Percentiles rank a stretch among this genome's conserved stretches.
Evolutionary conservation across 164 flowering plant genomes (phyloP).

Genomic region (Amborella trichopoda): DNA sequence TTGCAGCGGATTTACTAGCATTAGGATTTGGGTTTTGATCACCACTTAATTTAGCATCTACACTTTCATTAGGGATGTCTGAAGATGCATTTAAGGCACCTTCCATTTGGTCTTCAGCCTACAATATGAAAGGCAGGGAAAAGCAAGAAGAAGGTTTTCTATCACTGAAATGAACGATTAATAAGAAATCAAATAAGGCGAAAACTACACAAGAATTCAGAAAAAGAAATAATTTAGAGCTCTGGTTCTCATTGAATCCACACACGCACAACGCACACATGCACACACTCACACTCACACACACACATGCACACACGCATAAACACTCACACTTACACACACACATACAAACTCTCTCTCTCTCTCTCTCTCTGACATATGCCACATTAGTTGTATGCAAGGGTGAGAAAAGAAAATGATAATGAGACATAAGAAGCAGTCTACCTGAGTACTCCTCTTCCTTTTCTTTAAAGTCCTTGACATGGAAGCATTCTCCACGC

Average conservation of each 20-base stretch:
- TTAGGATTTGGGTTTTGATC: constrained; percentile 31
- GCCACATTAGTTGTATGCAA: too few species aligned
- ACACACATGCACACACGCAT: too few species aligned
- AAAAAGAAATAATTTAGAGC: too few species aligned
- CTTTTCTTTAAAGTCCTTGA: constrained; percentile 53
- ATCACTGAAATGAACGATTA: neutral
- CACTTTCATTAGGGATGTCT: constrained; percentile 30
- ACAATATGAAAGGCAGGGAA: too few species aligned
- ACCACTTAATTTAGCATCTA: constrained; percentile 33
- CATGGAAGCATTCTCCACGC: constrained; percentile 23
- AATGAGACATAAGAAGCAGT: neutral
- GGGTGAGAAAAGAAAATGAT: too few species aligned
- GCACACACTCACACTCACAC: too few species aligned
- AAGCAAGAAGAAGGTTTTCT: too few species aligned
- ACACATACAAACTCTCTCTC: too few species aligned
- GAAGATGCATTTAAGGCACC: constrained; percentile 15
- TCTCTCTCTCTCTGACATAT: too few species aligned
- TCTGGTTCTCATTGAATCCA: too few species aligned
- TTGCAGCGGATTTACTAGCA: constrained; percentile 25
- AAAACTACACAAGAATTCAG: neutral
- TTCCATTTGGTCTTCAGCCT: constrained; percentile 31
- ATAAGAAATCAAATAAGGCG: neutral
- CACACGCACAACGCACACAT: too few species aligned
- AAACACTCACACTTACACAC: too few species aligned
- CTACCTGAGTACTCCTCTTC: constrained; percentile 65